A percentile compares a stretch with the other conserved stretches of the same genome.
These are phyloP conservation scores for Glycyrrhiza uralensis DNA, from an alignment of 306 rosid genomes.

Conservation along the genomic window DNA sequence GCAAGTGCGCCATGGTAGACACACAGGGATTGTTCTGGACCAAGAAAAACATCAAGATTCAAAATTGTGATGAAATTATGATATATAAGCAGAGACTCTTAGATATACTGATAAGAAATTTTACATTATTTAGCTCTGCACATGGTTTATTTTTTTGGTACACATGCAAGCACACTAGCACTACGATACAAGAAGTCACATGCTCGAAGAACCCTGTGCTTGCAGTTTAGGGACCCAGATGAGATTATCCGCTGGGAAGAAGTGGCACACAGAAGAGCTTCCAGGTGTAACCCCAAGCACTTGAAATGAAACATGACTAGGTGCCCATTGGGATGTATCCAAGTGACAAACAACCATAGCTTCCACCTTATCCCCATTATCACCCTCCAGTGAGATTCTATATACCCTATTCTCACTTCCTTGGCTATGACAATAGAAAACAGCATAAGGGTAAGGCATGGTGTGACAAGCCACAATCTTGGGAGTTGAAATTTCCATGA, in stretches of 20 bases:
- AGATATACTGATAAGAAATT: background rate
- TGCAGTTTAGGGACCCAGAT: constrained; percentile 49
- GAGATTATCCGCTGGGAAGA: constrained; percentile 66
- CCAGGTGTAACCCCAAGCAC: constrained; percentile 61
- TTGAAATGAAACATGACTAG: constrained; percentile 53
- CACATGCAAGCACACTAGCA: background rate
- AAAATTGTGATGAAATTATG: background rate
- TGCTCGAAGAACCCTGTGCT: constrained; percentile 16
- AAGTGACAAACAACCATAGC: constrained; percentile 71
- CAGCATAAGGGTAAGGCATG: constrained; percentile 73
- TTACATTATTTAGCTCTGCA: constrained; percentile 14
- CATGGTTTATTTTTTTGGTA: background rate
- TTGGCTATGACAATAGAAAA: constrained; percentile 63
- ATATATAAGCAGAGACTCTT: background rate
- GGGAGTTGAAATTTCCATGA: constrained; percentile 41
- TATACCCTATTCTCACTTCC: constrained; percentile 45
- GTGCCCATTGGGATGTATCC: constrained; percentile 73
- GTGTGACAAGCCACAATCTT: constrained; percentile 78
- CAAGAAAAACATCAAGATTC: background rate
- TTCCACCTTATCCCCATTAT: constrained; percentile 54
- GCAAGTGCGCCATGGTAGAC: no score
- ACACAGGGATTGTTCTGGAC: no score
- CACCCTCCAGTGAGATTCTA: constrained; percentile 49
- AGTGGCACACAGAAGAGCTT: constrained; percentile 61
- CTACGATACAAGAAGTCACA: background rate